These are phyloP conservation scores for Heritiera fomes DNA, from an alignment of 345 rosid species.

Conservation along the genomic window DNA sequence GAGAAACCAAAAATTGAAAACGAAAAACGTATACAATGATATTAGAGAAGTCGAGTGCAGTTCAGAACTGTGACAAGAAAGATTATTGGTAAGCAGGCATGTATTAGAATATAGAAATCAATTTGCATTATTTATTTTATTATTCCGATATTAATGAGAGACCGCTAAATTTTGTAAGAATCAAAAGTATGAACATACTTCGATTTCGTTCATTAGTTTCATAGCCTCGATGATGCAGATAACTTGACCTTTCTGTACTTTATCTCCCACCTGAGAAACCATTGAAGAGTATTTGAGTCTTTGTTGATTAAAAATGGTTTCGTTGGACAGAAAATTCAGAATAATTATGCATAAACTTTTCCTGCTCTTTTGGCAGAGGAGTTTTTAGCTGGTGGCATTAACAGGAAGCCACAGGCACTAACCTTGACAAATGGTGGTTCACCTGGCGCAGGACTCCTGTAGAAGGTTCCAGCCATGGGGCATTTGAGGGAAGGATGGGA, in stretches of 20 bases:
- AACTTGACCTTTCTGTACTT: conserved; percentile 95
- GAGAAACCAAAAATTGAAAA: conserved; percentile 23
- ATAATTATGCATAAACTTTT: background rate
- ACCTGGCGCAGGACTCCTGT: conserved; percentile 80
- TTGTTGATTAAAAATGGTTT: background rate
- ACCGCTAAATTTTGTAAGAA: background rate
- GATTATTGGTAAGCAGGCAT: background rate
- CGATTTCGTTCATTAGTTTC: conserved; percentile 99
- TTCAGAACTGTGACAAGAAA: background rate
- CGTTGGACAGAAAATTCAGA: background rate
- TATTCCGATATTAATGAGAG: background rate
- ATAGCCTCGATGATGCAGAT: conserved; percentile 95
- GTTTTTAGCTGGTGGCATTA: background rate
- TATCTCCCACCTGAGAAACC: conserved; percentile 77
- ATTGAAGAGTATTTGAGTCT: background rate
- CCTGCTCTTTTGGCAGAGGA: background rate
- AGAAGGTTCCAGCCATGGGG: conserved; percentile 99
- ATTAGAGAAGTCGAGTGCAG: background rate
- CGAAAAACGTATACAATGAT: background rate
- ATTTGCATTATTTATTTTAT: background rate
- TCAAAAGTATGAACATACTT: conserved; percentile 46
- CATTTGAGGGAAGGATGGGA: conserved; percentile 72
- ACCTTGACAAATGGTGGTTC: conserved; percentile 96
- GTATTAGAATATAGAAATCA: background rate
- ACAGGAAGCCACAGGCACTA: conserved; percentile 11